A percentile compares a stretch with the other conserved stretches of the same genome.
These are phyloP conservation scores for Scytalidium sp. DNA, from an alignment of 2,329 filamentous ascomycete species.

Conservation along the genomic window DNA sequence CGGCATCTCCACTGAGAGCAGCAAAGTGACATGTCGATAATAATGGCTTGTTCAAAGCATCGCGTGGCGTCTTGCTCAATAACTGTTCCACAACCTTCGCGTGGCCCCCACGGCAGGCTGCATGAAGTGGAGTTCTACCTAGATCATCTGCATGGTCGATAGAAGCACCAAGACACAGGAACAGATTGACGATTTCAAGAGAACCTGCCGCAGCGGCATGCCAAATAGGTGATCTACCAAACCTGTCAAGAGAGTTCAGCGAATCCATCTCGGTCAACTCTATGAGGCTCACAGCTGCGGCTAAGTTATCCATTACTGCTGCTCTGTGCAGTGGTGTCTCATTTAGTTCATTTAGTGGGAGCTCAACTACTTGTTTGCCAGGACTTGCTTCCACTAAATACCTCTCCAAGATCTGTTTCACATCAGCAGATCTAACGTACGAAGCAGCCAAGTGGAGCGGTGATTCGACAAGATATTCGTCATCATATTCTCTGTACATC, in stretches of 20 bases:
- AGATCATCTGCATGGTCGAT: not conserved
- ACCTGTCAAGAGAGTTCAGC: not conserved
- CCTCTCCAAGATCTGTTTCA: not conserved
- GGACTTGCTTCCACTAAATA: not conserved
- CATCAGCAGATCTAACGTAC: not conserved
- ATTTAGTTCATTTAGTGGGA: not conserved
- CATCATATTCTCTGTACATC: not conserved
- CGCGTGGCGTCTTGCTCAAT: not conserved
- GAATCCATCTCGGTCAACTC: not conserved
- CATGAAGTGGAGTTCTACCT: not conserved
- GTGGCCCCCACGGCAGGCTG: not conserved
- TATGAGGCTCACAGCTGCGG: not conserved
- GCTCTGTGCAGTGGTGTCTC: not conserved
- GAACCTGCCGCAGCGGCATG: not conserved
- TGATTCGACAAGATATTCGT: not conserved
- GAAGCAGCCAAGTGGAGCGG: not conserved
- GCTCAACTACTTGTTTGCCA: not conserved
- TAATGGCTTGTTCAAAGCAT: not conserved
- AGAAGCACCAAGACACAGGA: not conserved
- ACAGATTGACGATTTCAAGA: not conserved
- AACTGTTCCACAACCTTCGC: not conserved
- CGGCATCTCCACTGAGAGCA: not conserved
- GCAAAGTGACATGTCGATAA: too few species aligned
- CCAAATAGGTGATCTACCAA: not conserved
- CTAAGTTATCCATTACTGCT: not conserved